Evolutionary conservation across 2,329 filamentous ascomycete genomes (phyloP), one percentile per base, ranked within the genome.

Genomic region (Penicillium sp.): DNA sequence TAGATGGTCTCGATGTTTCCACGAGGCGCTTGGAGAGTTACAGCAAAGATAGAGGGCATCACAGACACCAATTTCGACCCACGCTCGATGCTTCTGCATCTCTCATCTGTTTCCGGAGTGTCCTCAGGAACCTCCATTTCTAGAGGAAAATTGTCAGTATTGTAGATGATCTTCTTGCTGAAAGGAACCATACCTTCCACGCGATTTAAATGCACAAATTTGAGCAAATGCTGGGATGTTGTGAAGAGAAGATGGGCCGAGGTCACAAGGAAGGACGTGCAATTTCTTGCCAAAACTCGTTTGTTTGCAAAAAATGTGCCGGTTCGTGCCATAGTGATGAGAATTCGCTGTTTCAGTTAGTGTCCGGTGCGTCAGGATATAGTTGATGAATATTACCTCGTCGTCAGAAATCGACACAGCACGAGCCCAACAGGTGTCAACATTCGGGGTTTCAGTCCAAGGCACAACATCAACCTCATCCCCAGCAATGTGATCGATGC

Each of bases 1-100:
- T 84, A 97, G 34, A 97, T 90, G 0, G 91, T 97, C 67, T 98
- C 93, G 2, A 97, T 71, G 53, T 98, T 98, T 14, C 93, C 93
- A 56, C 93, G 79, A 1, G 93, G 93, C 87, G 96, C 96, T 63
- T 98, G 93, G 3, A 98, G 73, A 1, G 94, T 80, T 7, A 98
- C 73, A 37, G 82, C 86, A 68, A 94, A 93, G 27, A 81, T 85
- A 3, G 87, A 87, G 2, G 93, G 91, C 65, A 95, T 90, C 18
- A 89, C 88, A 1, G 87, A 93, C 15, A 98, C 82, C 10, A 98
- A 76, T 33, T 81, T 83, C 3, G 86, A 88, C 11, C 93, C 93
- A 50, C 93, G 81, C 65, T 98, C 93, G 40, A 98, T 86, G 54
- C 81, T 94, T 51, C 93, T 80, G 63, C 91, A 97, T 58, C 93